These are phyloP conservation scores for Alternaria burnsii DNA, from an alignment of 2,329 filamentous ascomycete genomes.

Conservation along the genomic window DNA sequence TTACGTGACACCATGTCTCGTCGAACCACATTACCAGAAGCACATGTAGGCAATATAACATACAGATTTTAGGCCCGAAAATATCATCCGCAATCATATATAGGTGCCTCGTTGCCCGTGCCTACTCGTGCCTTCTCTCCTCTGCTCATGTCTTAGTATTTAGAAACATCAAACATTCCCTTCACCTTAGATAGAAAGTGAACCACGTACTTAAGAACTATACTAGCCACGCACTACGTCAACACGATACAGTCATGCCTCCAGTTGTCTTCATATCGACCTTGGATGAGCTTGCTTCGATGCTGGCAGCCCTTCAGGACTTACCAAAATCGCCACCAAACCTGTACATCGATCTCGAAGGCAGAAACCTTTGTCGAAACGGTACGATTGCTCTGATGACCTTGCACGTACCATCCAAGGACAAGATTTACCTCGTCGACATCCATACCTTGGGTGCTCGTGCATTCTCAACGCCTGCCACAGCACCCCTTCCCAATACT, in stretches of 20 bases:
- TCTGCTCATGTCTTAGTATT: background rate
- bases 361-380: slow-evolving; percentile 32
- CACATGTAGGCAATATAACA: background rate
- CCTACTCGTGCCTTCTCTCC: background rate
- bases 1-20: background rate
- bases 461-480: slow-evolving; percentile 42
- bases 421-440: slow-evolving; percentile 35
- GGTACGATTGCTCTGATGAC: slow-evolving; percentile 32
- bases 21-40: background rate
- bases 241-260: background rate
- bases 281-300: background rate
- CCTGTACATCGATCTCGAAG: slow-evolving; percentile 37
- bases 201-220: background rate
- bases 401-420: slow-evolving; percentile 10
- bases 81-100: background rate
- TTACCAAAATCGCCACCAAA: slow-evolving; percentile 6
- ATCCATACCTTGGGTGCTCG: slow-evolving; percentile 32
- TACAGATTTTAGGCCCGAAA: background rate
- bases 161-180: background rate
- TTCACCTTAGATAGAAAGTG: background rate
- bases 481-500: background rate
- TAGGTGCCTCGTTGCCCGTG: no score
- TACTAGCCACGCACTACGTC: background rate
- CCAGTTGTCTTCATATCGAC: slow-evolving; percentile 1
- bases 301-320: background rate